phyloP scores from a whole-genome alignment of 2,329 filamentous ascomycete species.

The Juglanconis sp. region DNA sequence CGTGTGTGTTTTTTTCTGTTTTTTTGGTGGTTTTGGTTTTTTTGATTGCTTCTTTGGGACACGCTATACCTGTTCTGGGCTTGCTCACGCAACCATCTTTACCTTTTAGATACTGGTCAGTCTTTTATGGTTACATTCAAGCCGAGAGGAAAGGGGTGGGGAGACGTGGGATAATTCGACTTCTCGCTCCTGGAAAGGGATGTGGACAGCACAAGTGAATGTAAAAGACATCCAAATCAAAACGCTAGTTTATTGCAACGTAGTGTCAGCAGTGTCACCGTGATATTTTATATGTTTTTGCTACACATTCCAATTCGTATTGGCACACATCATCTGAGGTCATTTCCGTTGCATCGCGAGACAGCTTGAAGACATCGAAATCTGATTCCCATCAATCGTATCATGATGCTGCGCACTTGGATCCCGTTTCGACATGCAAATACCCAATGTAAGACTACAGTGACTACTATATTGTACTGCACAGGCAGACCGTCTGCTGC shows the following conservation, averaged over 20 bases:
- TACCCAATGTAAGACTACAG: not conserved
- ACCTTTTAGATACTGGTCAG: not conserved
- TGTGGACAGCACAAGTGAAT: no score
- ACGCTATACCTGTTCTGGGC: slow-evolving; percentile 9
- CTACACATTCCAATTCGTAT: no score
- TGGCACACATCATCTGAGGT: no score
- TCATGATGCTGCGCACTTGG: not conserved
- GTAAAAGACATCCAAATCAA: no score
- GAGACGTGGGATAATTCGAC: no score
- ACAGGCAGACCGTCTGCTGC: not conserved
- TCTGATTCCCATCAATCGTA: no score
- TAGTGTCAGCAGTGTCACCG: no score
- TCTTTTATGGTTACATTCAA: not conserved
- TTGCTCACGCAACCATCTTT: slow-evolving; percentile 7
- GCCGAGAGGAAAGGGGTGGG: not conserved
- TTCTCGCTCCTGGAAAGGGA: no score
- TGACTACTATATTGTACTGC: not conserved
- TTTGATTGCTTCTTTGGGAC: not conserved
- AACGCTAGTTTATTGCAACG: no score
- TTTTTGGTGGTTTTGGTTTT: not conserved
- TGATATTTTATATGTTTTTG: no score
- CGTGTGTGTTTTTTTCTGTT: not conserved
- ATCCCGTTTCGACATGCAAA: not conserved
- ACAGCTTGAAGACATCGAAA: no score
- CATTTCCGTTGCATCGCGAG: no score